Conservation (phyloP, 208 protist genomes). For the Leishmania major region DNA sequence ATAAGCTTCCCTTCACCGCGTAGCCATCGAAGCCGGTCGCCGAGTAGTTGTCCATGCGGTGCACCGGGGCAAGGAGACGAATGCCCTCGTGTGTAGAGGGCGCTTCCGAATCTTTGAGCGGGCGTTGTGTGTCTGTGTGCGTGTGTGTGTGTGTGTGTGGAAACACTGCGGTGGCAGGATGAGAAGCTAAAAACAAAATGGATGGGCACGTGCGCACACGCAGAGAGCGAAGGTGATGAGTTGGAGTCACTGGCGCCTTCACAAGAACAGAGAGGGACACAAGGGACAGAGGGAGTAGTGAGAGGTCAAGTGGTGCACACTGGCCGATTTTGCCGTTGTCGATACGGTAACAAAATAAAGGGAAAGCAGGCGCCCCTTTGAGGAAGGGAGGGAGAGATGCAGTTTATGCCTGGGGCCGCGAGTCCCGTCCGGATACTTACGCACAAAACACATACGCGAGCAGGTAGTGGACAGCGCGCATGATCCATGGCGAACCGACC, state of each 20-base stretch:
- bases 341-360: neutral
- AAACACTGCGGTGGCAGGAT: neutral
- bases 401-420: neutral
- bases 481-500: neutral
- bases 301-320: neutral
- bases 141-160: too few relatives aligned
- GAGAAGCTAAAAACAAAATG: neutral
- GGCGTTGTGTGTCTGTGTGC: too few relatives aligned
- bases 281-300: neutral
- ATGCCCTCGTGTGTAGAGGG: neutral
- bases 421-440: neutral
- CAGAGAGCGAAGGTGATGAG: neutral
- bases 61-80: neutral
- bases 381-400: neutral
- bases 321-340: neutral
- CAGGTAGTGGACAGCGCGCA: neutral
- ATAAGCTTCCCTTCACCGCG: neutral
- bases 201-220: neutral
- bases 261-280: neutral
- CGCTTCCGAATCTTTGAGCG: neutral
- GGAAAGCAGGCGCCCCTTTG: too few relatives aligned
- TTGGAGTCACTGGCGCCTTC: neutral
- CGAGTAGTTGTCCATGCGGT: neutral
- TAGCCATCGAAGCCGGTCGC: neutral
- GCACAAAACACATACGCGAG: neutral